Conservation (phyloP, 257 asterid species). For the Solanum etuberosum region DNA sequence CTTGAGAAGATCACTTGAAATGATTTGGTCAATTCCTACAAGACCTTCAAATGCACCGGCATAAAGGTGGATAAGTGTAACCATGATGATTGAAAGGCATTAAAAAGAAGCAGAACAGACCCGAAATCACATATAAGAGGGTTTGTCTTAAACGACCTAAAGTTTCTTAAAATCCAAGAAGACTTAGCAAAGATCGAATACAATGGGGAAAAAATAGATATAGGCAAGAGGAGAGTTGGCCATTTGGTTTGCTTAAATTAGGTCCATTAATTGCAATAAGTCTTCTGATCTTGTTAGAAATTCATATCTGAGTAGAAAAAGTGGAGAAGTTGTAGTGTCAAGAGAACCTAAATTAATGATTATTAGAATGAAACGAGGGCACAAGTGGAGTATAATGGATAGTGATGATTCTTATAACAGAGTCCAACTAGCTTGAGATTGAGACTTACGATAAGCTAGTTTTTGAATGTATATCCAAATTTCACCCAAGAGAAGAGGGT, state of each 20-base stretch:
- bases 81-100: background rate
- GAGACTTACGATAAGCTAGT: background rate
- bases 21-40: background rate
- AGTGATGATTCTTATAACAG: background rate
- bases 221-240: background rate
- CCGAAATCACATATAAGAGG: background rate
- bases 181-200: background rate
- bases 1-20: background rate
- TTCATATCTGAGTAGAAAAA: background rate
- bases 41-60: background rate
- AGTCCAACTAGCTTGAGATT: background rate
- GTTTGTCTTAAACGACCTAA: background rate
- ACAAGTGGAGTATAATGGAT: background rate
- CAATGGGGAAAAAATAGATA: background rate
- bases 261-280: background rate
- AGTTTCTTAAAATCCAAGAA: background rate
- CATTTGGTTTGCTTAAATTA: background rate
- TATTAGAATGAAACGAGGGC: background rate
- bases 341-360: background rate
- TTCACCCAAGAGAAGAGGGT: background rate
- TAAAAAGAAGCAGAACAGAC: background rate
- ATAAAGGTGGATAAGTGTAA: background rate
- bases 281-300: background rate
- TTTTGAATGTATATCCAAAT: background rate
- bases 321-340: background rate